Percentiles rank a stretch among this genome's conserved stretches.
These are phyloP conservation scores for Raffaelea arxii DNA, from an alignment of 2,329 filamentous ascomycete genomes.

Conservation along the genomic window DNA sequence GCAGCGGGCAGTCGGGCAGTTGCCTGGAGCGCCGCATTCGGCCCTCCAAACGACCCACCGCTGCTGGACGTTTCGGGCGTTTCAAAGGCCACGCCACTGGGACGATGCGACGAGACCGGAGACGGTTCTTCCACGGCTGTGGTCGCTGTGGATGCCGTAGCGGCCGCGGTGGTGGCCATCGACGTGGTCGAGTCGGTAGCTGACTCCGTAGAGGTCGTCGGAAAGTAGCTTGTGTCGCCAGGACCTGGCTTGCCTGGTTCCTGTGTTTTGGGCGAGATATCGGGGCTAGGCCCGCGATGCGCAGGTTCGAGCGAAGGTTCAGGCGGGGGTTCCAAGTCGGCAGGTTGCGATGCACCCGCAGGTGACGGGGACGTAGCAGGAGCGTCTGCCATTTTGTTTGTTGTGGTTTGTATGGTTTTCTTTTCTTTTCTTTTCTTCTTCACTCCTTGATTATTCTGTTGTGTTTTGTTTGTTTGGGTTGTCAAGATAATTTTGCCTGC, in stretches of 20 bases:
- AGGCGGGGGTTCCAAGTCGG: neutral
- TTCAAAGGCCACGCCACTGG: neutral
- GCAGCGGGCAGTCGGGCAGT: too few relatives aligned
- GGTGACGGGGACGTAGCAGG: too few relatives aligned
- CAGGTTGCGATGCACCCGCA: too few relatives aligned
- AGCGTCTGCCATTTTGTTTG: too few relatives aligned
- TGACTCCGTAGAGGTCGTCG: constrained; percentile 5
- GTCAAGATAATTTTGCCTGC: too few relatives aligned
- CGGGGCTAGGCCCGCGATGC: constrained; percentile 27
- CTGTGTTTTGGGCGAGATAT: constrained; percentile 32
- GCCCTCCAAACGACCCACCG: neutral
- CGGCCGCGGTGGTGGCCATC: neutral
- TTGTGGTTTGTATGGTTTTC: neutral
- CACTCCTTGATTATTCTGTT: too few relatives aligned
- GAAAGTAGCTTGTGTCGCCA: constrained; percentile 18
- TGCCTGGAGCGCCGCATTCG: too few relatives aligned
- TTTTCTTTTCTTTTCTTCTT: too few relatives aligned
- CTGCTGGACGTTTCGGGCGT: neutral
- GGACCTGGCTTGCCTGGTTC: constrained; percentile 9
- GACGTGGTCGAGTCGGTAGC: neutral
- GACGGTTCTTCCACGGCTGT: neutral
- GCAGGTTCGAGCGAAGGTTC: neutral
- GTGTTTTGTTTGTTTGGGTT: neutral
- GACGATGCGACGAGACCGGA: too few relatives aligned
- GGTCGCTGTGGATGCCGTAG: neutral